A percentile compares a stretch with the other conserved stretches of the same genome.
These are phyloP conservation scores for Anisodus acutangulus DNA, from an alignment of 257 asterid species.

Conservation along the genomic window DNA sequence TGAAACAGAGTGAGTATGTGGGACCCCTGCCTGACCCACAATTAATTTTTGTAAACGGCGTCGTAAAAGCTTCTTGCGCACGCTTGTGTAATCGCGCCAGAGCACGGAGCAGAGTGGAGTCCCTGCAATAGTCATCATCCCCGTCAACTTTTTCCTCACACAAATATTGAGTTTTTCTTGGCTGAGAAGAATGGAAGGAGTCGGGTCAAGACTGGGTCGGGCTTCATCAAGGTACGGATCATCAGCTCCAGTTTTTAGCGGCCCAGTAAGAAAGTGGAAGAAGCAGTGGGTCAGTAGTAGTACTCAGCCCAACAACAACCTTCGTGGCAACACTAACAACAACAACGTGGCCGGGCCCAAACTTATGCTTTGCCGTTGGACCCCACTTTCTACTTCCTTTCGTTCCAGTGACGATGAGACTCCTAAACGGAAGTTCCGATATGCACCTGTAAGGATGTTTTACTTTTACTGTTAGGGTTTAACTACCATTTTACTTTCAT, in stretches of 20 bases:
- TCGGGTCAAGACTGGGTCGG: slow-evolving; percentile 65
- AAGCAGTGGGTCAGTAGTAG: slow-evolving; percentile 67
- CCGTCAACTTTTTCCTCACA: not conserved
- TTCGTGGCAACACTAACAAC: slow-evolving; percentile 30
- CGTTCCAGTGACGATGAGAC: slow-evolving; percentile 43
- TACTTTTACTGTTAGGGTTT: not conserved
- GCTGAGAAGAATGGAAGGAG: slow-evolving; percentile 57
- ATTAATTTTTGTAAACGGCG: not conserved
- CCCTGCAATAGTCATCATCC: not conserved
- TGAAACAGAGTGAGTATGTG: not conserved
- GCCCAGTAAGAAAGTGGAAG: slow-evolving; percentile 90
- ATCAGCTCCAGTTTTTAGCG: slow-evolving; percentile 60
- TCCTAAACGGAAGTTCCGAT: slow-evolving; percentile 76
- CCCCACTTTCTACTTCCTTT: slow-evolving; percentile 53
- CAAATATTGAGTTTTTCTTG: not conserved
- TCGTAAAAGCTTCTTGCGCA: not conserved
- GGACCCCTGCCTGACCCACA: not conserved
- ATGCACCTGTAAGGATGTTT: slow-evolving; percentile 59
- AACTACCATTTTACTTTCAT: not conserved
- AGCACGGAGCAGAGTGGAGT: not conserved
- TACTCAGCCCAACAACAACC: slow-evolving; percentile 40
- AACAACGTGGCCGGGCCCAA: slow-evolving; percentile 45
- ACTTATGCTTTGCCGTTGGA: slow-evolving; percentile 85
- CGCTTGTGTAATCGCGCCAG: not conserved
- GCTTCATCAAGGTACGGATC: slow-evolving; percentile 67